Evolutionary conservation across 306 rosid species (phyloP).

Genomic region (Senna siamea): DNA sequence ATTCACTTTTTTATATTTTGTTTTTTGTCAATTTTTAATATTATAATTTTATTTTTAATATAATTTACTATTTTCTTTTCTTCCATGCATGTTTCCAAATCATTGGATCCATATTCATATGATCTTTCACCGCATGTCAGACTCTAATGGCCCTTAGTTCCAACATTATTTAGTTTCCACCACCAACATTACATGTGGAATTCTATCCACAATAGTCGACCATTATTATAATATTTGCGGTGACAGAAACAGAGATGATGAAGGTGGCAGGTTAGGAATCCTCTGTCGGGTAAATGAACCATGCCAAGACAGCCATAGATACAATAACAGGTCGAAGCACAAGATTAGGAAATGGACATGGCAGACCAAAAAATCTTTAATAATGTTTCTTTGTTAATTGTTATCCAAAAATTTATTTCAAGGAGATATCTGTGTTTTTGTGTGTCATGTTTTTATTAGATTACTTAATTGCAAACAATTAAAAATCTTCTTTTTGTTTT

Average conservation of each 20-base stretch:
- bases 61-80: too few species aligned
- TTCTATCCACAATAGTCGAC: conserved; percentile 25
- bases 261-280: conserved; percentile 2
- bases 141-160: conserved; percentile 19
- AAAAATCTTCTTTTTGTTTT: too few species aligned
- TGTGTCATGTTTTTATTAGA: too few species aligned
- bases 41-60: too few species aligned
- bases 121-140: conserved; percentile 19
- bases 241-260: conserved; percentile 8
- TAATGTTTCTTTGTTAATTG: too few species aligned
- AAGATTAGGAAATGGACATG: background rate
- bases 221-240: conserved; percentile 19
- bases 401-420: too few species aligned
- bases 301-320: conserved; percentile 5
- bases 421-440: too few species aligned
- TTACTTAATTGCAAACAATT: too few species aligned
- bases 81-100: background rate
- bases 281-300: background rate
- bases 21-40: too few species aligned
- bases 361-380: background rate
- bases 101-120: conserved; percentile 35
- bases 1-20: too few species aligned
- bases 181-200: conserved; percentile 46
- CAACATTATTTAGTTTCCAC: background rate
- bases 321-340: background rate